These are phyloP conservation scores for Monosporozyma aerobia DNA, from an alignment of 805 yeast genomes.

Conservation along the genomic window DNA sequence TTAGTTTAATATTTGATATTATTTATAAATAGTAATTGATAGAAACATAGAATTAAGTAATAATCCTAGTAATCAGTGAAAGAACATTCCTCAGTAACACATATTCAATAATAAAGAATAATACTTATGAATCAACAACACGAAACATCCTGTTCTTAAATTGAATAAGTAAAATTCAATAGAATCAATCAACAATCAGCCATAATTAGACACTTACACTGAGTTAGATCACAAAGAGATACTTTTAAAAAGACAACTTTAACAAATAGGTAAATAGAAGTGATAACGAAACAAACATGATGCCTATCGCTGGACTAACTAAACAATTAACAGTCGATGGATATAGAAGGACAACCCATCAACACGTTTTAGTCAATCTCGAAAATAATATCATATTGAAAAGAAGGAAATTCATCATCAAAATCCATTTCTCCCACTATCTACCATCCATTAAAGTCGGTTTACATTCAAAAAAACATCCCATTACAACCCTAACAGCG, in stretches of 20 bases:
- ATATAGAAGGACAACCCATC: neutral
- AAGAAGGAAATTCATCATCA: neutral
- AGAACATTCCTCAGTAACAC: neutral
- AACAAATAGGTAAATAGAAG: neutral
- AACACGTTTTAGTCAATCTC: neutral
- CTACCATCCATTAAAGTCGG: neutral
- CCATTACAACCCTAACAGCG: neutral
- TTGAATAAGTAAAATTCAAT: neutral
- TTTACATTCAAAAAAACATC: neutral
- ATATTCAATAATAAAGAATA: neutral
- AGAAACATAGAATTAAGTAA: neutral
- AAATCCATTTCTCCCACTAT: neutral
- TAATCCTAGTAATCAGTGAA: neutral
- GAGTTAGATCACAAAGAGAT: neutral
- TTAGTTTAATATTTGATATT: constrained; percentile 10
- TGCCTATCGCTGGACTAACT: neutral
- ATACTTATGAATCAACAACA: neutral
- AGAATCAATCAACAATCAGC: neutral
- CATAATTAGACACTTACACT: neutral
- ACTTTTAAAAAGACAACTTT: neutral
- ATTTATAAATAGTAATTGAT: neutral
- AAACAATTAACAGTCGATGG: neutral
- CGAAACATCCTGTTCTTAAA: neutral
- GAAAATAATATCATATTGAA: neutral
- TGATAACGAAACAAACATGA: constrained; percentile 2